Conservation (phyloP, 2,329 filamentous ascomycete genomes). For the Fusarium haematococcum region DNA sequence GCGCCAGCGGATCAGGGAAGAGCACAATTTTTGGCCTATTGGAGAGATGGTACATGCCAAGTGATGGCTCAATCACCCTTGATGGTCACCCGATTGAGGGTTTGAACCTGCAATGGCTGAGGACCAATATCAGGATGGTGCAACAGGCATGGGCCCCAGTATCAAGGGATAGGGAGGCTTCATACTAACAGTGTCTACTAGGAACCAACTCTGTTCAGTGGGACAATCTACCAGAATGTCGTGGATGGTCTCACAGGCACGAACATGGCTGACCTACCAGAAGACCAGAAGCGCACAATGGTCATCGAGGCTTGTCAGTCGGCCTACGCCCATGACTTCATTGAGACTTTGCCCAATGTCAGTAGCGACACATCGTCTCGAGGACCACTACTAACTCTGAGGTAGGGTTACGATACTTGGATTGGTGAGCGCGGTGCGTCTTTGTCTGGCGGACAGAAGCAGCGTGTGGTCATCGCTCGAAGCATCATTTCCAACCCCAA, state of each 20-base stretch:
- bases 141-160: constrained; percentile 49
- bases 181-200: constrained; percentile 44
- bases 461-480: constrained; percentile 74
- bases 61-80: constrained; percentile 57
- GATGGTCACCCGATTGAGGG: constrained; percentile 57
- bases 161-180: accelerated
- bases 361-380: constrained; percentile 31
- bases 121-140: constrained; percentile 64
- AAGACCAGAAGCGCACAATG: constrained; percentile 57
- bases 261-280: constrained; percentile 50
- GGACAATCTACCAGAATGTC: constrained; percentile 65
- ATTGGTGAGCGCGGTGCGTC: constrained; percentile 75
- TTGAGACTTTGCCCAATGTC: constrained; percentile 57
- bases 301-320: constrained; percentile 62
- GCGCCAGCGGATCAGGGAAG: constrained; percentile 69
- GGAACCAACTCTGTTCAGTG: constrained; percentile 66
- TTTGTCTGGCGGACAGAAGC: constrained; percentile 75
- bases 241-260: constrained; percentile 58
- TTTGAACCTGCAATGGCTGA: constrained; percentile 64
- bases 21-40: constrained; percentile 68
- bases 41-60: constrained; percentile 70
- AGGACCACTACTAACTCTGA: neutral
- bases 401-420: constrained; percentile 66
- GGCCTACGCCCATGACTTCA: constrained; percentile 66
- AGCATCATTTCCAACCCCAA: constrained; percentile 73